These are phyloP conservation scores for Fusarium denticulatum DNA, from an alignment of 2,329 filamentous ascomycete species.

Conservation along the genomic window DNA sequence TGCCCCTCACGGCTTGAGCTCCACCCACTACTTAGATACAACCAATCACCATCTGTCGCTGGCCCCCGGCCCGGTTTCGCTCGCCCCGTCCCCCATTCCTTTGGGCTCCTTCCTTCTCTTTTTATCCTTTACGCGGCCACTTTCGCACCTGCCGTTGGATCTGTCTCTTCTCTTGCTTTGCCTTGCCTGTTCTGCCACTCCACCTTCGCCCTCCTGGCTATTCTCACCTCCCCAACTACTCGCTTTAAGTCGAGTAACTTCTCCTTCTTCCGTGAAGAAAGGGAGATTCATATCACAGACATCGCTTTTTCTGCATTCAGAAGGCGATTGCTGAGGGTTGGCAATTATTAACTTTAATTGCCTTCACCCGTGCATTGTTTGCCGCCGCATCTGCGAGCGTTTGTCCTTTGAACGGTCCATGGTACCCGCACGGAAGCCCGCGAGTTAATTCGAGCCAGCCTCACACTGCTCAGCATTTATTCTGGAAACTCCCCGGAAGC, in stretches of 20 bases:
- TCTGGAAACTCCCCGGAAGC: conserved; percentile 21
- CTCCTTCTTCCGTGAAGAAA: conserved; percentile 16
- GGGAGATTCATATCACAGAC: background rate
- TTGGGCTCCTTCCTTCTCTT: conserved; percentile 32
- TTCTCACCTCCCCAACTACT: conserved; percentile 36
- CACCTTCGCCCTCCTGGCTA: conserved; percentile 35
- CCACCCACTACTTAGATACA: background rate
- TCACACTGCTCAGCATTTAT: conserved; percentile 29
- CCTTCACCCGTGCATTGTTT: conserved; percentile 31
- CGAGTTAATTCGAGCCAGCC: conserved; percentile 42
- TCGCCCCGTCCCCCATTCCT: conserved; percentile 33
- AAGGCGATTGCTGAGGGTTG: conserved; percentile 21
- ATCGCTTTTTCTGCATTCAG: background rate
- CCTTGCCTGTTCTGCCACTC: conserved; percentile 34
- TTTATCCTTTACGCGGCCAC: conserved; percentile 36
- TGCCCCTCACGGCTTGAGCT: conserved; percentile 30
- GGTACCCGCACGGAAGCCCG: conserved; percentile 41
- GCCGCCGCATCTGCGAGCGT: conserved; percentile 29
- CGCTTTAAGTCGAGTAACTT: conserved; percentile 24
- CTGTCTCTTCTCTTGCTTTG: conserved; percentile 24
- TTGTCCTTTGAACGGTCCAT: conserved; percentile 38
- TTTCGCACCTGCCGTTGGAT: conserved; percentile 31
- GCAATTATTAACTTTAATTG: conserved; percentile 24
- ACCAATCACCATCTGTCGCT: conserved; percentile 18
- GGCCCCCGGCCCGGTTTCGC: conserved; percentile 25